These are phyloP conservation scores for Fusarium subglutinans DNA, from an alignment of 2,329 filamentous ascomycete genomes.

Conservation along the genomic window DNA sequence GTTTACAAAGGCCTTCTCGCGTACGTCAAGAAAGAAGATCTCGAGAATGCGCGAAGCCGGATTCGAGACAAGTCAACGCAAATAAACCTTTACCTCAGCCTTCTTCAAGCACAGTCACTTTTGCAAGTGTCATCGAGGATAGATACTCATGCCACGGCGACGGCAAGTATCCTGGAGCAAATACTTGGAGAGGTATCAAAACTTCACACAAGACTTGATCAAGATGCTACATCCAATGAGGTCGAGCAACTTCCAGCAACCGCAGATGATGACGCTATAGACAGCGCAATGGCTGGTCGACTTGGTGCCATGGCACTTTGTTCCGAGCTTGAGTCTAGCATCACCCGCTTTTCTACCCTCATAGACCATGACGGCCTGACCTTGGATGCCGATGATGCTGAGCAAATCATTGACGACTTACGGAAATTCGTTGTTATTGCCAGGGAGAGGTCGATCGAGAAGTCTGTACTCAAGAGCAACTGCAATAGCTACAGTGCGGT, in stretches of 20 bases:
- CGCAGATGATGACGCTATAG: neutral
- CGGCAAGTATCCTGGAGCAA: conserved; percentile 7
- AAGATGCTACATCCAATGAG: neutral
- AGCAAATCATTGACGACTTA: conserved; percentile 28
- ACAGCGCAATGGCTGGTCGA: neutral
- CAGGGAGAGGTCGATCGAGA: neutral
- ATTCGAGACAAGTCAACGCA: conserved; percentile 20
- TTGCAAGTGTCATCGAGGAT: conserved; percentile 11
- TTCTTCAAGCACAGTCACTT: conserved; percentile 19
- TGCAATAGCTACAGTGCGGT: accelerated
- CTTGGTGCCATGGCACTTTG: conserved; percentile 2
- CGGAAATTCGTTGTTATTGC: conserved; percentile 4
- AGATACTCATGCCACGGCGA: neutral
- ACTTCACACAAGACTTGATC: neutral
- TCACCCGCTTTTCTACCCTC: conserved; percentile 4
- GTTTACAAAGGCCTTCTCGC: neutral
- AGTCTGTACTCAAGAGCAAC: too few relatives aligned
- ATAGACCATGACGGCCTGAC: conserved; percentile 2
- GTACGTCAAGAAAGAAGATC: conserved; percentile 20
- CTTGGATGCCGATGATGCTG: conserved; percentile 19
- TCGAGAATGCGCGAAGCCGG: conserved; percentile 5
- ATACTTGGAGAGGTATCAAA: conserved; percentile 11
- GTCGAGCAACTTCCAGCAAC: neutral
- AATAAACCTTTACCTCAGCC: conserved; percentile 16
- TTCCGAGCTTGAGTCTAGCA: conserved; percentile 22